Conservation (phyloP, 306 rosid species). For the Cucumis sativus region DNA sequence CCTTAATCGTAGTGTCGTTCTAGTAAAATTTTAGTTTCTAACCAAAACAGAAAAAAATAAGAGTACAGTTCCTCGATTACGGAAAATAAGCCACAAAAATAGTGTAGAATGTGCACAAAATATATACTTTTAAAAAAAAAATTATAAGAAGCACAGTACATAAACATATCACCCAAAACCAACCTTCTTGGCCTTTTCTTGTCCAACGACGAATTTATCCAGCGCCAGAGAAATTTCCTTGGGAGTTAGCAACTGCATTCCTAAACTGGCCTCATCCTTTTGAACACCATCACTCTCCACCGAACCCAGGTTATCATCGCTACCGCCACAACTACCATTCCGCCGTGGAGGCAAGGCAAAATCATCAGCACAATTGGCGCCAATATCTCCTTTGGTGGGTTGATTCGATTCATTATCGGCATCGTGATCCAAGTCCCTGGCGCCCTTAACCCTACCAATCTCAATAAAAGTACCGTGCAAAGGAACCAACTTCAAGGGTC, state of each 20-base stretch:
- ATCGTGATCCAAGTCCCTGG: constrained; percentile 10
- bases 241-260: constrained; percentile 36
- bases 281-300: neutral
- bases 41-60: neutral
- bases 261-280: neutral
- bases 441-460: constrained; percentile 37
- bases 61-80: neutral
- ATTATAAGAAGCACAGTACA: neutral
- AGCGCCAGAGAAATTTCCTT: constrained; percentile 37
- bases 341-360: neutral
- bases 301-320: constrained; percentile 1
- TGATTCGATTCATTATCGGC: constrained; percentile 5
- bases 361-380: neutral
- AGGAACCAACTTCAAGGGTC: constrained; percentile 51
- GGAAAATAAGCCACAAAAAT: neutral
- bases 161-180: neutral
- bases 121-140: neutral
- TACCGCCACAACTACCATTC: neutral
- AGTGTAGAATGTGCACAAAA: neutral
- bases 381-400: neutral
- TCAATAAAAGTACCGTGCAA: constrained; percentile 51
- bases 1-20: neutral
- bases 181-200: constrained; percentile 53
- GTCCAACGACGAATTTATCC: constrained; percentile 43
- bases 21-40: neutral